phyloP scores from a whole-genome alignment of 306 rosid genomes.

The Lathyrus aphaca region DNA sequence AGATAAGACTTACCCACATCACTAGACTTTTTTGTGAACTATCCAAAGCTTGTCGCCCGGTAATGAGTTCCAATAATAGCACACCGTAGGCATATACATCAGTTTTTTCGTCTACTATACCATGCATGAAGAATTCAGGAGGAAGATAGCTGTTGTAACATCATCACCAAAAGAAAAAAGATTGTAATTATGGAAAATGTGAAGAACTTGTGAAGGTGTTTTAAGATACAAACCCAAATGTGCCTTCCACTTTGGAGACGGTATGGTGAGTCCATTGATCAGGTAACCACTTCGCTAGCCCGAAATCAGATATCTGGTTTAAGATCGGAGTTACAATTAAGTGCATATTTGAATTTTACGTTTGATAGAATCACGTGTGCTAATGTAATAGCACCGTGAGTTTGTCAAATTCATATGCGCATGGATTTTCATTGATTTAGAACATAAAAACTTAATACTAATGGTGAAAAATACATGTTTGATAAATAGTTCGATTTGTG shows the following conservation, averaged over 20 bases:
- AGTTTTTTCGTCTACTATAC: constrained; percentile 95
- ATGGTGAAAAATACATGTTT: not conserved
- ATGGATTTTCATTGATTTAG: not conserved
- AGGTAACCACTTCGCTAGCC: constrained; percentile 97
- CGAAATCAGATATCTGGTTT: constrained; percentile 88
- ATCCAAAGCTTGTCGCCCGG: constrained; percentile 89
- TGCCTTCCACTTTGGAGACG: constrained; percentile 92
- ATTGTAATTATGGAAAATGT: not conserved
- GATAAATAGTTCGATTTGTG: constrained; percentile 4
- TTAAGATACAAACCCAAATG: constrained; percentile 81
- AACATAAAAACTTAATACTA: constrained; percentile 16
- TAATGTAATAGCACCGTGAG: not conserved
- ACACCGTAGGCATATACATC: constrained; percentile 96
- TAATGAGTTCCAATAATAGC: constrained; percentile 81
- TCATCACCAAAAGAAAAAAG: not conserved
- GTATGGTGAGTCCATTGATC: constrained; percentile 97
- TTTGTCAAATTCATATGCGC: no score
- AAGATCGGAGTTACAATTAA: constrained; percentile 39
- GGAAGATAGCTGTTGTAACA: constrained; percentile 85
- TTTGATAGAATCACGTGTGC: not conserved
- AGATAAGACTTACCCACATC: constrained; percentile 76
- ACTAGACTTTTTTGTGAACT: constrained; percentile 88
- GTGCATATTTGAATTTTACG: not conserved
- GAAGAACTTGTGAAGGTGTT: constrained; percentile 25
- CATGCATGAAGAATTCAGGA: constrained; percentile 99